Evolutionary conservation across 192 early-diverging fungal genomes (phyloP).

Genomic region (Thamnidium elegans): DNA sequence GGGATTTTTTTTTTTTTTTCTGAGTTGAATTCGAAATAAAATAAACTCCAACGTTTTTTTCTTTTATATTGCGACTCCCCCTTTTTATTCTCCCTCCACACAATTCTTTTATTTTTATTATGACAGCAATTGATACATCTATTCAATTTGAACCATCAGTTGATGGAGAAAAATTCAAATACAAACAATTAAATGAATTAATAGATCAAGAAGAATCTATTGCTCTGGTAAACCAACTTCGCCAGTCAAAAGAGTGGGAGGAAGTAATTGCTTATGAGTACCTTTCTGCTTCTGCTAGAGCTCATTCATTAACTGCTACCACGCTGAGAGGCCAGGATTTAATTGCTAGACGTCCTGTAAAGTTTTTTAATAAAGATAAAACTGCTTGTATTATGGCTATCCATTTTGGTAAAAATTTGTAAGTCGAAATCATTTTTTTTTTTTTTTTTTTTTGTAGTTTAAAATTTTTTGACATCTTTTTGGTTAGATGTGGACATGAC

Average conservation of each 20-base stretch:
- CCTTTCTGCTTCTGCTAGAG: constrained; percentile 20
- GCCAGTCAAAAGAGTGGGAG: constrained; percentile 17
- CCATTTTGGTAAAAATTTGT: constrained; percentile 65
- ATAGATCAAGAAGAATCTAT: constrained; percentile 17
- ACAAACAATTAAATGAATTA: not conserved
- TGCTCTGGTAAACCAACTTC: constrained; percentile 4
- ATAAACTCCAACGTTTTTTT: not conserved
- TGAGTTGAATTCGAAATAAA: too few species aligned
- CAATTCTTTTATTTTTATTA: constrained; percentile 13
- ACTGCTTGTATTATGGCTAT: constrained; percentile 49
- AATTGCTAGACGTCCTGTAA: constrained; percentile 47
- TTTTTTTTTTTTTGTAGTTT: not conserved
- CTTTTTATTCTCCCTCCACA: too few species aligned
- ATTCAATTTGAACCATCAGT: not conserved
- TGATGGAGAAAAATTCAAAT: not conserved
- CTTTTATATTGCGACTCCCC: not conserved
- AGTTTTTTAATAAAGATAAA: constrained; percentile 55
- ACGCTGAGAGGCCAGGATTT: constrained; percentile 50
- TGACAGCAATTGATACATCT: constrained; percentile 3
- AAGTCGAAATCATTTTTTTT: constrained; percentile 2
- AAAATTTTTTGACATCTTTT: constrained; percentile 2
- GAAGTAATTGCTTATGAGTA: constrained; percentile 37
- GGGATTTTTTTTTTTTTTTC: too few species aligned
- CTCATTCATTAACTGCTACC: constrained; percentile 36
- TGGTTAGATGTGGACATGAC: constrained; percentile 62